Conservation (phyloP, 2,329 filamentous ascomycete species). For the Cercospora janseana region DNA sequence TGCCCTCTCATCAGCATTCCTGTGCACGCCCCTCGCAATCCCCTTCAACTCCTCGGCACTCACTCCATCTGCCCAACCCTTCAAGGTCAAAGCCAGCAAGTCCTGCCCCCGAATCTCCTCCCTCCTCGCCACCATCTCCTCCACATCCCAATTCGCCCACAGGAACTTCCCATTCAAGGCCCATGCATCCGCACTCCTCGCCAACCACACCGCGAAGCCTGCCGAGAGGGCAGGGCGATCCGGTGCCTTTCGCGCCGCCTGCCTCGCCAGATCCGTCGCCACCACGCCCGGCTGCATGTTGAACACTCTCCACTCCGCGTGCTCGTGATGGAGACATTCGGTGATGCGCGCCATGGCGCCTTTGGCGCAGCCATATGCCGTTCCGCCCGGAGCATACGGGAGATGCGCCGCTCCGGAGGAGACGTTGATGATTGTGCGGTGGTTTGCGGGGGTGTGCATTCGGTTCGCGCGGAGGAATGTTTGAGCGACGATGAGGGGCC, state of each 20-base stretch:
- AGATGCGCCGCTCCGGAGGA: slow-evolving; percentile 39
- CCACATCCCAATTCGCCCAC: slow-evolving; percentile 26
- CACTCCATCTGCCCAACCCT: slow-evolving; percentile 8
- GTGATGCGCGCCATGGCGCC: slow-evolving; percentile 5
- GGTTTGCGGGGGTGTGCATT: neutral
- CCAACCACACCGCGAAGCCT: slow-evolving; percentile 35
- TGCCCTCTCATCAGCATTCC: slow-evolving; percentile 9
- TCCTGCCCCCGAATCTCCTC: slow-evolving; percentile 13
- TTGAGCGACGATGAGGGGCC: slow-evolving; percentile 9
- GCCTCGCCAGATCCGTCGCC: slow-evolving; percentile 10
- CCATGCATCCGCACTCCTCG: slow-evolving; percentile 36
- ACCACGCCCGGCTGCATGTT: slow-evolving; percentile 17
- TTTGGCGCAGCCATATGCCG: slow-evolving; percentile 16
- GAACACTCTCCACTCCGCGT: slow-evolving; percentile 12
- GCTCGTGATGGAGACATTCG: slow-evolving; percentile 12
- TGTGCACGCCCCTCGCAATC: slow-evolving; percentile 15
- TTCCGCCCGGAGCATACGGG: neutral
- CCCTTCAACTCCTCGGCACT: slow-evolving; percentile 11
- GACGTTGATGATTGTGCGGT: slow-evolving; percentile 34
- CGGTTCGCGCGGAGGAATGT: slow-evolving; percentile 8
- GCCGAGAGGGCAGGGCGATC: slow-evolving; percentile 2
- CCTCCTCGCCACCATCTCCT: slow-evolving; percentile 16
- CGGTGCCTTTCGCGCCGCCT: slow-evolving; percentile 10
- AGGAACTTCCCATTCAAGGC: slow-evolving; percentile 23
- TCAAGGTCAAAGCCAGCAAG: slow-evolving; percentile 11